Evolutionary conservation across 768 basidiomycete species (phyloP).

Genomic region (Hydnomerulius pinastri): DNA sequence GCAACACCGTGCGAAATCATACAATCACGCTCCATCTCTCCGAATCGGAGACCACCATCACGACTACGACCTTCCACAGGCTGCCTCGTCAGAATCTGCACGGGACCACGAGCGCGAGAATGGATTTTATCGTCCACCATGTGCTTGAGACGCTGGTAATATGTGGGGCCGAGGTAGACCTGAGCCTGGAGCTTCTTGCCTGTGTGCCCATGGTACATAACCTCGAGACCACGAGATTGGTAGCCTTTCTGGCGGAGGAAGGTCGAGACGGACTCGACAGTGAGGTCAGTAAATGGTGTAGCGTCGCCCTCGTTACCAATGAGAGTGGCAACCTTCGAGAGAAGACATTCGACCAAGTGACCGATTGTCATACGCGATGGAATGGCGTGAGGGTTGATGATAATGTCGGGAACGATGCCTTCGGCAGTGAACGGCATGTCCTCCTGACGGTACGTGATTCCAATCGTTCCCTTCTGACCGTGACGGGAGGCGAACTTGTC

Average conservation of each 20-base stretch:
- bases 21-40: conserved; percentile 99
- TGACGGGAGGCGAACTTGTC: conserved; percentile 99
- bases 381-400: conserved; percentile 99
- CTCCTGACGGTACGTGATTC: conserved; percentile 99
- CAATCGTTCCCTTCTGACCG: conserved; percentile 99
- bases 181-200: conserved; percentile 98
- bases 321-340: conserved; percentile 95
- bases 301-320: conserved; percentile 98
- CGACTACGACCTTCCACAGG: conserved; percentile 98
- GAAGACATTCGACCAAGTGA: conserved; percentile 96
- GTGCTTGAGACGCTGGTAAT: conserved; percentile 98
- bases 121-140: conserved; percentile 99
- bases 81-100: conserved; percentile 96
- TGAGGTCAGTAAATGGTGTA: conserved; percentile 97
- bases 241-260: conserved; percentile 89
- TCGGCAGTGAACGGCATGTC: conserved; percentile 99
- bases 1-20: conserved; percentile 99
- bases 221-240: conserved; percentile 94
- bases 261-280: conserved; percentile 96
- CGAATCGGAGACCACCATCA: conserved; percentile 98
- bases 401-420: conserved; percentile 94
- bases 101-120: conserved; percentile 94
- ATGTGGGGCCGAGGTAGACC: conserved; percentile 97
- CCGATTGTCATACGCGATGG: conserved; percentile 99
- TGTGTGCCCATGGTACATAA: conserved; percentile 99